Conservation (phyloP, 164 flowering plant genomes). For the Magnolia changhungtana region DNA sequence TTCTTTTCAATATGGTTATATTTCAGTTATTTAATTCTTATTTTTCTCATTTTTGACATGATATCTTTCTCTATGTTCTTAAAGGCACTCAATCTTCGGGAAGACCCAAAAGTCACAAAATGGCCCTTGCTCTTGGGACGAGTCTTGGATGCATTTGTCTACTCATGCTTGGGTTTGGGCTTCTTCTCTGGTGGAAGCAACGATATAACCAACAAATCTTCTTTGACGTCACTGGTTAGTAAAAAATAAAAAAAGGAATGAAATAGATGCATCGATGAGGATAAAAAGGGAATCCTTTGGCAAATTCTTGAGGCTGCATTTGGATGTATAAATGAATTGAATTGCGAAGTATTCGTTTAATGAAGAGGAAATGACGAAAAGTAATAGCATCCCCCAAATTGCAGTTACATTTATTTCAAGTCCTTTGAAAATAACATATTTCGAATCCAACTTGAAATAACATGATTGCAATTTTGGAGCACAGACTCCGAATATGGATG, state of each 20-base stretch:
- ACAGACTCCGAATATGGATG: too few species aligned
- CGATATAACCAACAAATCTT: conserved; percentile 68
- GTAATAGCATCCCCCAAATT: too few species aligned
- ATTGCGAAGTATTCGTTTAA: too few species aligned
- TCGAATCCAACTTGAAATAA: too few species aligned
- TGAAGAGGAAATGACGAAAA: too few species aligned
- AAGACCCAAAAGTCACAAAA: conserved; percentile 44
- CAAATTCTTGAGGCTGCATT: too few species aligned
- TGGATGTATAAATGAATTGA: background rate
- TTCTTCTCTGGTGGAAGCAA: conserved; percentile 72
- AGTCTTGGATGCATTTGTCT: conserved; percentile 65
- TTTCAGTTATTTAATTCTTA: background rate
- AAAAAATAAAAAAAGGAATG: background rate
- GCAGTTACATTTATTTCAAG: too few species aligned
- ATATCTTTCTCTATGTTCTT: conserved; percentile 1
- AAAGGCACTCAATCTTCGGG: conserved; percentile 44
- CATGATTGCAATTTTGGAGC: too few species aligned
- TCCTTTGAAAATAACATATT: too few species aligned
- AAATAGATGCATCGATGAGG: background rate
- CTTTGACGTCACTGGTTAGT: conserved; percentile 51
- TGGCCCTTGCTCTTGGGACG: conserved; percentile 69
- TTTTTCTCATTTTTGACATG: background rate
- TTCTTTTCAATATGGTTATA: background rate
- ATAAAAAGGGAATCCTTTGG: background rate
- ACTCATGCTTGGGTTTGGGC: conserved; percentile 58